Conservation (phyloP, 768 basidiomycete species). For the Obba rivulosa region DNA sequence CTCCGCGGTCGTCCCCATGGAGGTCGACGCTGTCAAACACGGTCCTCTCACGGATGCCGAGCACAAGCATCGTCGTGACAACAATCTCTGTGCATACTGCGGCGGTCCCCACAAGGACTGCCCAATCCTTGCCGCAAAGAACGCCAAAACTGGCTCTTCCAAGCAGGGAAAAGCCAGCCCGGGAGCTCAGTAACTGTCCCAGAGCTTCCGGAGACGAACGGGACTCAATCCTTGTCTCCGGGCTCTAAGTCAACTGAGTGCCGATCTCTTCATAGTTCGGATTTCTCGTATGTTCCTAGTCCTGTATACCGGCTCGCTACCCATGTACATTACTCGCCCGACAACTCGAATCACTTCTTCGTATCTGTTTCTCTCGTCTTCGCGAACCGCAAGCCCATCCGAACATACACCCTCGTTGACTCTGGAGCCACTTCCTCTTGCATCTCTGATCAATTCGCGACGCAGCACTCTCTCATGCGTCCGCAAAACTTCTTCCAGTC, state of each 20-base stretch:
- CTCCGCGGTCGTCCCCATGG: neutral
- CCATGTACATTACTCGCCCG: conserved; percentile 3
- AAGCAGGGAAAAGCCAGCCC: conserved; percentile 17
- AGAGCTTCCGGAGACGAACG: conserved; percentile 11
- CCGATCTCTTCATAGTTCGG: neutral
- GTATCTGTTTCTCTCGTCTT: conserved; percentile 19
- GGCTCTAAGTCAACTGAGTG: no score
- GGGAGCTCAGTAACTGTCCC: conserved; percentile 11
- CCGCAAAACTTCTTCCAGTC: conserved; percentile 24
- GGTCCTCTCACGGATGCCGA: neutral
- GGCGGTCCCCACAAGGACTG: conserved; percentile 24
- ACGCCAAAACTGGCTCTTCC: conserved; percentile 3
- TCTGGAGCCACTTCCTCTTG: conserved; percentile 30
- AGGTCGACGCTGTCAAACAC: conserved; percentile 1
- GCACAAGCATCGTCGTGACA: conserved; percentile 12
- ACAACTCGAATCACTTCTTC: conserved; percentile 17
- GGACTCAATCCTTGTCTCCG: no score
- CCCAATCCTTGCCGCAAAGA: conserved; percentile 5
- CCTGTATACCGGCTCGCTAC: conserved; percentile 10
- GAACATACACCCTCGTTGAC: conserved; percentile 33
- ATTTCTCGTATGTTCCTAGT: neutral
- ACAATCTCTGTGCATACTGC: conserved; percentile 31
- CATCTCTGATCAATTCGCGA: conserved; percentile 30
- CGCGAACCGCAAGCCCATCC: conserved; percentile 24
- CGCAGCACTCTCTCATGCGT: conserved; percentile 27